Evolutionary conservation across 306 rosid species (phyloP), one percentile per base, ranked within the genome.

Genomic region (Urtica urens): DNA sequence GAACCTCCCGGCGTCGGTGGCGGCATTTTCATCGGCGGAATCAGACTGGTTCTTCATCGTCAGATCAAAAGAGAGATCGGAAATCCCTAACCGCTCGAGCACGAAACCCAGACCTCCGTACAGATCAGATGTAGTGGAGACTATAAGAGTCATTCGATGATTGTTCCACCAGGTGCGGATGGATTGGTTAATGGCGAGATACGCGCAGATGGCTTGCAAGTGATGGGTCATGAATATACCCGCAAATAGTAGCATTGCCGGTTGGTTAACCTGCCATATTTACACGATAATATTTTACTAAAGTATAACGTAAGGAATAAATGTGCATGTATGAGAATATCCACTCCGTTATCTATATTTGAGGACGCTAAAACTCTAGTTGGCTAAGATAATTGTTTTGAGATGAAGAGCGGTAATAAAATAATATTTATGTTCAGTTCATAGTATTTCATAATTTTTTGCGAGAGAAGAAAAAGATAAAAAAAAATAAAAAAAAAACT

Each of bases 251-350:
- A 45, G 3, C 28, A 58, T 8, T 27, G 61, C 71, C 3, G 38
- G 51, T 34, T 63, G 70, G 20, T 45, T 15, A 12, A 38, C 50
- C 60, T 70, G 35, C 46, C 17, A 29, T 10, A n/a, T n/a, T n/a
- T n/a, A n/a, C n/a, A n/a, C n/a, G n/a, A n/a, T n/a, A n/a, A n/a
- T n/a, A n/a, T n/a, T n/a, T n/a, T n/a, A n/a, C n/a, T n/a, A n/a
- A n/a, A n/a, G n/a, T n/a, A n/a, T n/a, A n/a, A n/a, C n/a, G n/a
- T n/a, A n/a, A n/a, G n/a, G n/a, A n/a, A n/a, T n/a, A n/a, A n/a
- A n/a, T n/a, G n/a, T n/a, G n/a, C n/a, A n/a, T n/a, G n/a, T n/a
- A n/a, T n/a, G n/a, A n/a, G n/a, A n/a, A n/a, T n/a, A n/a, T n/a
- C n/a, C n/a, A n/a, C n/a, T n/a, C n/a, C n/a, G n/a, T n/a, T n/a